phyloP scores from a whole-genome alignment of 2,329 filamentous ascomycete genomes.

The Diaporthe capsici region DNA sequence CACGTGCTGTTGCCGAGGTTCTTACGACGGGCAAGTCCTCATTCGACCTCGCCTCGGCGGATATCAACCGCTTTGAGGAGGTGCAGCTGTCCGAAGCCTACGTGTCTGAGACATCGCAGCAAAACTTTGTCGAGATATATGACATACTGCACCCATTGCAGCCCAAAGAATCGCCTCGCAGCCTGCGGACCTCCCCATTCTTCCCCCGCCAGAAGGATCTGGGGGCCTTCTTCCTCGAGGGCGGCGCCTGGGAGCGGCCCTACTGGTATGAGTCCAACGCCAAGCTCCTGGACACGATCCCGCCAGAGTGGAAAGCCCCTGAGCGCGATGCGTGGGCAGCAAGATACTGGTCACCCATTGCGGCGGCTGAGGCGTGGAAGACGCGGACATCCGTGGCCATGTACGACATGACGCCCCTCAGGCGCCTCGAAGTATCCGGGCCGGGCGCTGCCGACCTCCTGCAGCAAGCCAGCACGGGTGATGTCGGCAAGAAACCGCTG shows the following conservation, averaged over 20 bases:
- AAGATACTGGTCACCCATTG: slow-evolving; percentile 69
- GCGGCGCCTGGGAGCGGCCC: slow-evolving; percentile 73
- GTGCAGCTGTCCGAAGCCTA: slow-evolving; percentile 70
- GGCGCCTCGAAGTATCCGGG: slow-evolving; percentile 70
- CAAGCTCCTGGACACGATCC: slow-evolving; percentile 64
- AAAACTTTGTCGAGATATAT: slow-evolving; percentile 76
- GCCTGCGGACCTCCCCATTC: slow-evolving; percentile 72
- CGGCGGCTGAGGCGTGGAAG: slow-evolving; percentile 74
- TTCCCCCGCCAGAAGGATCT: slow-evolving; percentile 67
- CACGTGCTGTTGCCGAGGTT: slow-evolving; percentile 71
- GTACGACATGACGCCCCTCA: slow-evolving; percentile 74
- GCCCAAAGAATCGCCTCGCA: slow-evolving; percentile 69
- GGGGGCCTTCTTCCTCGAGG: slow-evolving; percentile 71
- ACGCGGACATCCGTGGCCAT: slow-evolving; percentile 73
- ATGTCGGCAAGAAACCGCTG: slow-evolving; percentile 59
- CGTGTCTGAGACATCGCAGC: slow-evolving; percentile 69
- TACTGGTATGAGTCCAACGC: slow-evolving; percentile 73
- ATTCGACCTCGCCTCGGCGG: slow-evolving; percentile 71
- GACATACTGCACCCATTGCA: slow-evolving; percentile 74
- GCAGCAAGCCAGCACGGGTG: slow-evolving; percentile 65
- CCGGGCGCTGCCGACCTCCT: slow-evolving; percentile 69
- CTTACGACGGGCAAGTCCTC: slow-evolving; percentile 68
- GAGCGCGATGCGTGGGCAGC: slow-evolving; percentile 72
- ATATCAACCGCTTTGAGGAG: slow-evolving; percentile 72
- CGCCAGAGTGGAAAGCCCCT: slow-evolving; percentile 66